Conservation (phyloP, 306 rosid genomes). For the Castanea mollissima region DNA sequence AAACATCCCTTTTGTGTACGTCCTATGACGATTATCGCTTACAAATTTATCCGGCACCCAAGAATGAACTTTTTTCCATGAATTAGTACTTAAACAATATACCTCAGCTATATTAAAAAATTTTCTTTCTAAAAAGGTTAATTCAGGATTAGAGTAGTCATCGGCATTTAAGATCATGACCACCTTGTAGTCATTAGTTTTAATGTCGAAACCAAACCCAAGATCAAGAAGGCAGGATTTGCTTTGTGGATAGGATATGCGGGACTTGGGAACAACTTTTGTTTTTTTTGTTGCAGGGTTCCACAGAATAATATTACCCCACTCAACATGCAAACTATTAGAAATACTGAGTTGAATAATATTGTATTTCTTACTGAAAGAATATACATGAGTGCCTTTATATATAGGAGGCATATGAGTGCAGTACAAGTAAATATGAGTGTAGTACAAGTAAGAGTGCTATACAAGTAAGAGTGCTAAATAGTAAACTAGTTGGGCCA, state of each 20-base stretch:
- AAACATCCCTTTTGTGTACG: background rate
- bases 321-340: background rate
- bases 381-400: no score
- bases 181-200: background rate
- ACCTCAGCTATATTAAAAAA: background rate
- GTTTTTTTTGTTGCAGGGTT: background rate
- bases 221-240: background rate
- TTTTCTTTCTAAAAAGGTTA: no score
- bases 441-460: no score
- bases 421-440: no score
- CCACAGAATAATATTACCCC: background rate
- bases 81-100: background rate
- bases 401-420: no score
- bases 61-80: background rate
- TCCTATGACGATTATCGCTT: background rate
- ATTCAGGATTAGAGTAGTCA: background rate
- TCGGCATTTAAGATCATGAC: background rate
- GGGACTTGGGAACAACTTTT: background rate
- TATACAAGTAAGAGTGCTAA: no score
- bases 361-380: no score
- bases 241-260: background rate
- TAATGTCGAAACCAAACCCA: background rate
- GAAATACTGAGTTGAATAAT: no score
- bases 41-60: background rate
- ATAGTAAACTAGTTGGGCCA: no score